A percentile compares a stretch with the other conserved stretches of the same genome.
These are phyloP conservation scores for Candida manassasensis DNA, from an alignment of 805 yeast species.

Conservation along the genomic window DNA sequence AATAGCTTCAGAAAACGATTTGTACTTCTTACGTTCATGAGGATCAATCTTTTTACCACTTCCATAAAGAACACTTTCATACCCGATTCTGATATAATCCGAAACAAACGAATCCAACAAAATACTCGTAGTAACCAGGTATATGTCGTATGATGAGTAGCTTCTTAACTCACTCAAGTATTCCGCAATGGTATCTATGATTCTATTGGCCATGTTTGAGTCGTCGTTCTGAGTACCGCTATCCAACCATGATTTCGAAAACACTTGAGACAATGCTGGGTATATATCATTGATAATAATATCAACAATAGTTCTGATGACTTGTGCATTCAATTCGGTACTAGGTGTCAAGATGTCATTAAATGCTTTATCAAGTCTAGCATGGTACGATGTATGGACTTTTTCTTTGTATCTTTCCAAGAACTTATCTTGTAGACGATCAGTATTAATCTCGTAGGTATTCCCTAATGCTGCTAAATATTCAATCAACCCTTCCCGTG, in stretches of 20 bases:
- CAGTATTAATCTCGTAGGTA: constrained; percentile 76
- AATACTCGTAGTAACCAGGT: constrained; percentile 34
- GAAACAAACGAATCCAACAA: constrained; percentile 35
- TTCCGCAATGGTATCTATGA: constrained; percentile 70
- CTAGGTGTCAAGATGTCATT: constrained; percentile 50
- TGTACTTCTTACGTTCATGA: constrained; percentile 26
- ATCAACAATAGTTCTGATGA: constrained; percentile 62
- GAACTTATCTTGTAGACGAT: constrained; percentile 60
- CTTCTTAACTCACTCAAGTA: constrained; percentile 62
- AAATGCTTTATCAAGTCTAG: constrained; percentile 30
- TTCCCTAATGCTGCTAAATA: constrained; percentile 80
- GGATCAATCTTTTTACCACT: constrained; percentile 41
- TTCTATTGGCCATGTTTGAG: constrained; percentile 49
- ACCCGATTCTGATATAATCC: constrained; percentile 36
- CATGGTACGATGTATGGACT: constrained; percentile 45
- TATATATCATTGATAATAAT: constrained; percentile 70
- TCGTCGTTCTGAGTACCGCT: constrained; percentile 34
- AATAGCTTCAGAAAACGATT: constrained; percentile 35
- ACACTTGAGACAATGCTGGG: constrained; percentile 56
- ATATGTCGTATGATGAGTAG: constrained; percentile 38
- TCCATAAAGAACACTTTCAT: constrained; percentile 37
- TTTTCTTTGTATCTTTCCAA: constrained; percentile 57
- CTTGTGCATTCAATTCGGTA: constrained; percentile 75
- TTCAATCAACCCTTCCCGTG: constrained; percentile 69
- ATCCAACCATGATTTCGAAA: constrained; percentile 69